Percentiles rank a stretch among this genome's conserved stretches.
phyloP scores from a whole-genome alignment of 169 alveolate species.

The Plasmodium knowlesi region DNA sequence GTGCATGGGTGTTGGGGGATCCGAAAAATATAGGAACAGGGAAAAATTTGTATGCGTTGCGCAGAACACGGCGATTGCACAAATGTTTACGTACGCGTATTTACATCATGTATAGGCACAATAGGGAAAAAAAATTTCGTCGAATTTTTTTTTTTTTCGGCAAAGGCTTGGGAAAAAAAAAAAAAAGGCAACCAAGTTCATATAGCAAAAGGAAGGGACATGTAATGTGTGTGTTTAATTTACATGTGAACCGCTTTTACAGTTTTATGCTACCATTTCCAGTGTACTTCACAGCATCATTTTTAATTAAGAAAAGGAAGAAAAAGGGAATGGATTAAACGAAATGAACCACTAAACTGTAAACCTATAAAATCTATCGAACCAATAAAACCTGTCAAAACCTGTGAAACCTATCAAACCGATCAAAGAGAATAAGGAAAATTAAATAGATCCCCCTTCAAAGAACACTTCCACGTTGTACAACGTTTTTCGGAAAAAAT shows the following conservation, averaged over 20 bases:
- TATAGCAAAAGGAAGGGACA: conserved; percentile 3
- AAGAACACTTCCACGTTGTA: neutral
- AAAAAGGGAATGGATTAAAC: neutral
- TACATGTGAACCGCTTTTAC: conserved; percentile 8
- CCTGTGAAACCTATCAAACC: neutral
- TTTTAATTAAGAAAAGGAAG: neutral
- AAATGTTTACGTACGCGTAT: conserved; percentile 8
- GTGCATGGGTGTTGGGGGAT: neutral
- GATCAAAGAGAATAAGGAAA: neutral
- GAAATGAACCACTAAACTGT: neutral
- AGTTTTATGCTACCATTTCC: neutral
- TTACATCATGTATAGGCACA: neutral
- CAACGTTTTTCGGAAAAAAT: conserved; percentile 19
- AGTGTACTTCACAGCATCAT: neutral
- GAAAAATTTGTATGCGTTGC: neutral
- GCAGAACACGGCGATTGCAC: neutral
- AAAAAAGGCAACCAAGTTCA: conserved; percentile 13
- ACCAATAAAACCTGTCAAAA: neutral
- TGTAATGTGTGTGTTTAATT: conserved; percentile 27
- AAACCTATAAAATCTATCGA: neutral
- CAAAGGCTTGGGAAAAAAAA: neutral
- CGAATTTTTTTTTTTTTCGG: conserved; percentile 12
- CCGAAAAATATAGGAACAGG: neutral
- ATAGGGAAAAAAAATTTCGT: neutral
- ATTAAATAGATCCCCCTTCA: neutral